A percentile compares a stretch with the other conserved stretches of the same genome.
Evolutionary conservation across 768 basidiomycete genomes (phyloP).

Genomic region (Lactarius tabidus): DNA sequence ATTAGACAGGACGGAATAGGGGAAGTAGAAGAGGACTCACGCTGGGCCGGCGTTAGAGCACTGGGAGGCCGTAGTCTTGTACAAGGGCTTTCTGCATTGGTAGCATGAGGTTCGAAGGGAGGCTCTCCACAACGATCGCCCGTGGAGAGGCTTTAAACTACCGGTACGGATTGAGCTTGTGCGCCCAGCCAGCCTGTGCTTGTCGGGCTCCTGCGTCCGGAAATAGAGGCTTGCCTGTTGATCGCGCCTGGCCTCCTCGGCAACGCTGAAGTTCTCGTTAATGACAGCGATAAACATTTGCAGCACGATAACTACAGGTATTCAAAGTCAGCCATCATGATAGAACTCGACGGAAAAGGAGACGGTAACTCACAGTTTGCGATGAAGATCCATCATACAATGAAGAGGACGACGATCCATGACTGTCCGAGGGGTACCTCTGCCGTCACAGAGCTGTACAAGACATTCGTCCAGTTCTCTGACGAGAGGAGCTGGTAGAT

Average conservation of each 20-base stretch:
- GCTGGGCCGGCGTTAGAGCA: constrained; percentile 31
- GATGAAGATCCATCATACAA: constrained; percentile 84
- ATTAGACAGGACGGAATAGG: too few species aligned
- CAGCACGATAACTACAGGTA: constrained; percentile 68
- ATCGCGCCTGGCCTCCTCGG: constrained; percentile 83
- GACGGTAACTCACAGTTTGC: constrained; percentile 67
- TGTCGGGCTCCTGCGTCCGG: constrained; percentile 50
- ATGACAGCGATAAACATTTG: constrained; percentile 98
- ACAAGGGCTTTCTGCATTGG: constrained; percentile 76
- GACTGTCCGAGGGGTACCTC: constrained; percentile 66
- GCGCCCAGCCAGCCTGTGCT: constrained; percentile 58
- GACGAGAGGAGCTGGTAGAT: constrained; percentile 89
- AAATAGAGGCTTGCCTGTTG: constrained; percentile 73
- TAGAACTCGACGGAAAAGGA: not conserved
- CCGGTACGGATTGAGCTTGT: constrained; percentile 81
- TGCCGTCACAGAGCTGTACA: constrained; percentile 58
- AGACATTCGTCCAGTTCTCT: constrained; percentile 87
- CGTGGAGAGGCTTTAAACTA: constrained; percentile 73
- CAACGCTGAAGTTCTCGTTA: constrained; percentile 91
- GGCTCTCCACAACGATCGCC: constrained; percentile 61
- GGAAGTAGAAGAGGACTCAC: constrained; percentile 30
- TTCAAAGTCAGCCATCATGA: not conserved
- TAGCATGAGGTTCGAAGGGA: constrained; percentile 71
- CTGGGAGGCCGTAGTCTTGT: constrained; percentile 48
- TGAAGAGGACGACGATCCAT: constrained; percentile 63